These are phyloP conservation scores for Erodium trifolium DNA, from an alignment of 441 rosid genomes.

Conservation along the genomic window DNA sequence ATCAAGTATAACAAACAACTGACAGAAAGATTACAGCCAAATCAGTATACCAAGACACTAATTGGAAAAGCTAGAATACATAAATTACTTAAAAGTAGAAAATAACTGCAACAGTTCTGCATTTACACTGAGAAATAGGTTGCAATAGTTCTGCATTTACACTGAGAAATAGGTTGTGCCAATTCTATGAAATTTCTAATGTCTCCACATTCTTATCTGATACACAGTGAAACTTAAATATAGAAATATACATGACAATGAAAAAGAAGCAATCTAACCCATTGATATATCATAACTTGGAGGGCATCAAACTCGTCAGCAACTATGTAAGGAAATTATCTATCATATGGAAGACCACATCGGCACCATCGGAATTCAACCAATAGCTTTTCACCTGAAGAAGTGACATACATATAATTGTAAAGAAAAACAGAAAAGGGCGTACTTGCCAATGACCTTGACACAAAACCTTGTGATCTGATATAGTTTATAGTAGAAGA, in stretches of 20 bases:
- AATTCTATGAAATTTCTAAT: slow-evolving; percentile 7
- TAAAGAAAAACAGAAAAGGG: slow-evolving; percentile 3
- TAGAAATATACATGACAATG: slow-evolving; percentile 18
- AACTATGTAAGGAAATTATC: slow-evolving; percentile 69
- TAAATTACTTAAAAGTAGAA: neutral
- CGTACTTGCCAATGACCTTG: neutral
- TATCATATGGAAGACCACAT: slow-evolving; percentile 83
- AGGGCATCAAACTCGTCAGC: slow-evolving; percentile 13
- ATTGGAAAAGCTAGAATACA: neutral
- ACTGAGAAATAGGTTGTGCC: slow-evolving; percentile 8
- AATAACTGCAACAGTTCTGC: neutral
- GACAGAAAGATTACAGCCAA: neutral
- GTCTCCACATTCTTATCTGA: slow-evolving; percentile 15
- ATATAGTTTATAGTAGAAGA: neutral
- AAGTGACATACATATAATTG: slow-evolving; percentile 10
- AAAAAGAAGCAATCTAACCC: neutral
- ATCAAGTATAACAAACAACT: neutral
- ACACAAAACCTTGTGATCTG: neutral
- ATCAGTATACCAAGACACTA: neutral
- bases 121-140: neutral
- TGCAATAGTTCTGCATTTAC: neutral
- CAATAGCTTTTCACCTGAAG: slow-evolving; percentile 78
- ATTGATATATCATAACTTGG: neutral
- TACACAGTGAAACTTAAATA: slow-evolving; percentile 15
- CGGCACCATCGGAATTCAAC: slow-evolving; percentile 83